Conservation (phyloP, 139 green algal species). For the Yamagishiella unicocca region DNA sequence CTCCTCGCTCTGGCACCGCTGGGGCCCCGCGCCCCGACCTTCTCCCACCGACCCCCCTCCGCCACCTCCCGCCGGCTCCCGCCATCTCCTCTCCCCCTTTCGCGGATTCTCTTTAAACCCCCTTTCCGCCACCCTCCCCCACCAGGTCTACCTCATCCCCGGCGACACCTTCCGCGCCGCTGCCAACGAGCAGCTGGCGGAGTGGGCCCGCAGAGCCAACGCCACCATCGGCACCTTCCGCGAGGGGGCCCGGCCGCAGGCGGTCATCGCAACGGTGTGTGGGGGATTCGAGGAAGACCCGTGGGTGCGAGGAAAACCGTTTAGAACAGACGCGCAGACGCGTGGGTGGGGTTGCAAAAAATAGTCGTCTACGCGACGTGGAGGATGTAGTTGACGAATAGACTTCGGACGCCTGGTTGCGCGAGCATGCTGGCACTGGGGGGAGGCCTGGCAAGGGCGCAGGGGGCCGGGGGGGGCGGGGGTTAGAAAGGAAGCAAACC, state of each 20-base stretch:
- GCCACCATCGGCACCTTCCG: conserved; percentile 73
- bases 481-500: no score
- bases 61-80: not conserved
- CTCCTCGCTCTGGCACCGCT: not conserved
- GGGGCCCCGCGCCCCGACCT: no score
- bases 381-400: no score
- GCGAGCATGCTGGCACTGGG: no score
- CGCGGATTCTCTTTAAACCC: not conserved
- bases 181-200: conserved; percentile 93
- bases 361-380: no score
- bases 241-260: conserved; percentile 64
- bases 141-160: conserved; percentile 88
- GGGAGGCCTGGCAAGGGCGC: no score
- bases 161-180: conserved; percentile 98
- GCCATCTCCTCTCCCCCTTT: not conserved
- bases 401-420: no score
- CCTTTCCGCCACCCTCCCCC: not conserved
- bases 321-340: no score
- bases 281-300: no score
- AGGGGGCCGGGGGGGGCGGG: no score
- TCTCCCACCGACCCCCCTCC: not conserved
- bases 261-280: conserved; percentile 54
- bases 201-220: conserved; percentile 85
- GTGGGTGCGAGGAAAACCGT: no score
- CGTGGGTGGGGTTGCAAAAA: no score